A percentile compares a stretch with the other conserved stretches of the same genome.
Conservation (phyloP, 345 rosid species). For the Melaleuca alternifolia region DNA sequence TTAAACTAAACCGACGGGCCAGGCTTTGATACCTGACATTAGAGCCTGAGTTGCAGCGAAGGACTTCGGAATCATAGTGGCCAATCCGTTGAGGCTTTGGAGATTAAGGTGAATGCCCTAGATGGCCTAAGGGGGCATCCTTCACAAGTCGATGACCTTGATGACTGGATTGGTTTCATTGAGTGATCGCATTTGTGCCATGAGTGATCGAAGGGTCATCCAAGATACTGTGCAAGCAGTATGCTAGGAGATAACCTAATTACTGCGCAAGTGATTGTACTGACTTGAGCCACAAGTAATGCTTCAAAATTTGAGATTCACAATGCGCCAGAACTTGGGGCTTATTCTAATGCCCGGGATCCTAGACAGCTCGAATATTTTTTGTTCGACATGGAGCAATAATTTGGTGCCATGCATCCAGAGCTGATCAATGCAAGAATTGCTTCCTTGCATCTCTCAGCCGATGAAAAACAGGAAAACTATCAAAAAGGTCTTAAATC, state of each 20-base stretch:
- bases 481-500: too few relatives aligned
- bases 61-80: neutral
- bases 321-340: neutral
- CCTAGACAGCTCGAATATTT: too few relatives aligned
- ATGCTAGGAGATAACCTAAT: too few relatives aligned
- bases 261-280: neutral
- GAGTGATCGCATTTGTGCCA: too few relatives aligned
- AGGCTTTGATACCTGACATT: neutral
- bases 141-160: too few relatives aligned
- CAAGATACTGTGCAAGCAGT: too few relatives aligned
- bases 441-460: neutral
- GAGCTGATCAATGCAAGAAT: neutral
- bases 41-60: neutral
- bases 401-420: neutral
- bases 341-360: neutral
- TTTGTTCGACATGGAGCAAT: neutral
- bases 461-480: too few relatives aligned
- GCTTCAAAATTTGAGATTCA: neutral
- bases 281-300: neutral
- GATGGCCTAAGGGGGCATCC: too few relatives aligned
- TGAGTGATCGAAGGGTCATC: too few relatives aligned
- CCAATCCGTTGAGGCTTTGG: neutral
- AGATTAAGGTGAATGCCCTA: too few relatives aligned
- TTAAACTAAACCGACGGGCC: neutral
- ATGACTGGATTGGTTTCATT: too few relatives aligned